A percentile compares a stretch with the other conserved stretches of the same genome.
These are phyloP conservation scores for Vitis hybrid DNA, from an alignment of 177 flowering plant genomes.

Conservation along the genomic window DNA sequence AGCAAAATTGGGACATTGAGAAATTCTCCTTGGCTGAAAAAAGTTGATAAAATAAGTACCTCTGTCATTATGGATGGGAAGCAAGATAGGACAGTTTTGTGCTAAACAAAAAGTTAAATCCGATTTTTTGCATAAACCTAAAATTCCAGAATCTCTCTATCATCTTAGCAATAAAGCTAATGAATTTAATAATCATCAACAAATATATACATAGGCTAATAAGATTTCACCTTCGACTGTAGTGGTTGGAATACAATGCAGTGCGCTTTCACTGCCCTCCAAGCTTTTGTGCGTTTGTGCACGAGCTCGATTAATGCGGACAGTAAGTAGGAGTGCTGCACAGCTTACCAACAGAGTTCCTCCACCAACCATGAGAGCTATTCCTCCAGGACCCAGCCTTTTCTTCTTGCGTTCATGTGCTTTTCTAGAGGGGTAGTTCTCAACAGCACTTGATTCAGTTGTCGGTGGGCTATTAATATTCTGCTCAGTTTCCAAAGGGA, in stretches of 20 bases:
- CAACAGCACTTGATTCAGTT: constrained; percentile 62
- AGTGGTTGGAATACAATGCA: constrained; percentile 37
- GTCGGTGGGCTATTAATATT: constrained; percentile 51
- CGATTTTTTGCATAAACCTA: too few species aligned
- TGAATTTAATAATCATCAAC: neutral
- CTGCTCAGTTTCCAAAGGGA: constrained; percentile 40
- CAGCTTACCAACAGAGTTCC: constrained; percentile 46
- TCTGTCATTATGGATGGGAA: too few species aligned
- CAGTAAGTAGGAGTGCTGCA: constrained; percentile 37
- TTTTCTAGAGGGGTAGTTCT: constrained; percentile 37
- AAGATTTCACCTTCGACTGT: constrained; percentile 39
- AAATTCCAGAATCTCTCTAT: too few species aligned
- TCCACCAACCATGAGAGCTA: constrained; percentile 51
- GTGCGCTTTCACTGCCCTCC: constrained; percentile 29
- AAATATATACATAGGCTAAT: neutral
- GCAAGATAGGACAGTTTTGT: too few species aligned
- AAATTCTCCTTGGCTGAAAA: too few species aligned
- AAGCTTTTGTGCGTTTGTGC: constrained; percentile 15
- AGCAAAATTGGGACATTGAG: too few species aligned
- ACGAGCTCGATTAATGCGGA: constrained; percentile 33
- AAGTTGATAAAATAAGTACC: too few species aligned
- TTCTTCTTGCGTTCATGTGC: constrained; percentile 29
- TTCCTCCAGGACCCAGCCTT: constrained; percentile 45
- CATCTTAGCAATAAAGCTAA: too few species aligned
- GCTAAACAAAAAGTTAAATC: too few species aligned